Evolutionary conservation across 2,329 filamentous ascomycete genomes (phyloP).

Genomic region (Botrytis deweyae): DNA sequence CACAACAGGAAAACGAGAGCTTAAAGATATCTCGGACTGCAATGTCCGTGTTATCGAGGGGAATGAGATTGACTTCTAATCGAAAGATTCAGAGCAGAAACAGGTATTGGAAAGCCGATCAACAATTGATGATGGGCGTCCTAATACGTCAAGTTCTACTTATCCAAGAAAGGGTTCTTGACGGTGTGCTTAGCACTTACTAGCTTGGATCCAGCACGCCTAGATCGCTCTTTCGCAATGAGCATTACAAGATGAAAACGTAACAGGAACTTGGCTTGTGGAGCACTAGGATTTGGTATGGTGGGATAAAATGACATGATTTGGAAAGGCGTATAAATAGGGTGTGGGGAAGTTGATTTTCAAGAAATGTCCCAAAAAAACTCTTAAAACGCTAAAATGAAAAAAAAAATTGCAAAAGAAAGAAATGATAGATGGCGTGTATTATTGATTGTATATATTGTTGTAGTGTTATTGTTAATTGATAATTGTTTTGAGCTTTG

Average conservation of each 20-base stretch:
- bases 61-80: not conserved
- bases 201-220: not conserved
- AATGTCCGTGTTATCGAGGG: not conserved
- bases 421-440: not conserved
- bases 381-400: conserved; percentile 3
- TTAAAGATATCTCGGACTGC: not conserved
- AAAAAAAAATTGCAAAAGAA: not conserved
- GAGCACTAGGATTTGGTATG: conserved; percentile 2
- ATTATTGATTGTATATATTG: not conserved
- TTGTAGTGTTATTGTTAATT: not conserved
- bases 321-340: not conserved
- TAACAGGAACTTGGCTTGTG: not conserved
- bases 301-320: not conserved
- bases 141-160: not conserved
- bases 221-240: not conserved
- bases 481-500: not conserved
- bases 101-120: not conserved
- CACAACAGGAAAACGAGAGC: not conserved
- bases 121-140: not conserved
- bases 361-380: not conserved
- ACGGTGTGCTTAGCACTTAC: not conserved
- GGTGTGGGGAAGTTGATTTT: not conserved
- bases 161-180: not conserved
- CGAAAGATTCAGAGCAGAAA: not conserved
- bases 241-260: not conserved